Evolutionary conservation across 1,139 yeast species (phyloP).

Genomic region (Arxiozyma slooffiae): DNA sequence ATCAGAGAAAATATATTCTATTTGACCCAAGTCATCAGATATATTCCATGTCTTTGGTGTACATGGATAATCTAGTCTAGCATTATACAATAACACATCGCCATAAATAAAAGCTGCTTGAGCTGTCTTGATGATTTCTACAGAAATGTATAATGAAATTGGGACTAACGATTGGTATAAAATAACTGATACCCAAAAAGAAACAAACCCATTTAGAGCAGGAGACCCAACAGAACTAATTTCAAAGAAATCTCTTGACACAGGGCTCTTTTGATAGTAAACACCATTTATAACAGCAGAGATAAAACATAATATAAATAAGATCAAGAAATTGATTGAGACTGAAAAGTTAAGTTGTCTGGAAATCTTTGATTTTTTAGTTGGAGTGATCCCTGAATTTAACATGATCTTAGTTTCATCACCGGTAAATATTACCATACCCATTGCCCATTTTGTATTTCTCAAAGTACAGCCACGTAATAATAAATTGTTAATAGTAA

Average conservation of each 20-base stretch:
- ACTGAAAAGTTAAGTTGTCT: slow-evolving; percentile 78
- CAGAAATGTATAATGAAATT: slow-evolving; percentile 85
- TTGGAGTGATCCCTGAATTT: slow-evolving; percentile 87
- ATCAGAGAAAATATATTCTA: slow-evolving; percentile 90
- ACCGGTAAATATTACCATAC: slow-evolving; percentile 84
- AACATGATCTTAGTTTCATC: slow-evolving; percentile 85
- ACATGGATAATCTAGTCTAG: slow-evolving; percentile 81
- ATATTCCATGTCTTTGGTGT: slow-evolving; percentile 95
- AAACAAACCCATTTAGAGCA: slow-evolving; percentile 69
- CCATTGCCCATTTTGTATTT: slow-evolving; percentile 90
- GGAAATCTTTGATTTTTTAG: slow-evolving; percentile 75
- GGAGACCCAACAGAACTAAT: slow-evolving; percentile 55
- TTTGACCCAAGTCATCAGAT: slow-evolving; percentile 94
- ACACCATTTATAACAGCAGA: slow-evolving; percentile 79
- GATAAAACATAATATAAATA: slow-evolving; percentile 70
- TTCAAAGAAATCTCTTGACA: slow-evolving; percentile 65
- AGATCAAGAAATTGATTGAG: slow-evolving; percentile 59
- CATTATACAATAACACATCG: slow-evolving; percentile 80
- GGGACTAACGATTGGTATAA: slow-evolving; percentile 89
- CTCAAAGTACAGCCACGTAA: slow-evolving; percentile 87
- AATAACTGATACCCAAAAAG: slow-evolving; percentile 83
- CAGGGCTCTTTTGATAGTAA: slow-evolving; percentile 43
- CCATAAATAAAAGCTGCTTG: slow-evolving; percentile 91
- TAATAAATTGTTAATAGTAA: slow-evolving; percentile 67
- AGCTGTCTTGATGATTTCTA: slow-evolving; percentile 86